Percentiles rank a stretch among this genome's conserved stretches.
phyloP scores from a whole-genome alignment of 345 rosid genomes.

The Eucalyptus fibrosa region DNA sequence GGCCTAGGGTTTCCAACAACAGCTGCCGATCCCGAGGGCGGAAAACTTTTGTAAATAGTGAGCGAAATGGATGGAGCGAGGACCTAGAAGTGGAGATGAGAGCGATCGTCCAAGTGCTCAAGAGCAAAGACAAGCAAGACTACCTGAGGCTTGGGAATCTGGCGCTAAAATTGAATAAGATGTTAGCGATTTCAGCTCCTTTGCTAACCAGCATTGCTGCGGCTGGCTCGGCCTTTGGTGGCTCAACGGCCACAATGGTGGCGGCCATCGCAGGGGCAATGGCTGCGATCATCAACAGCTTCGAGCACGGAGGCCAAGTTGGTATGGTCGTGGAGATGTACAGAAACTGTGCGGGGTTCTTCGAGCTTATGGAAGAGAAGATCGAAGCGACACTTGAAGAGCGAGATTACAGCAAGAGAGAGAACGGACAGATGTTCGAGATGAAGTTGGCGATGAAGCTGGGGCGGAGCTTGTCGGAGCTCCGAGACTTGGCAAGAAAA shows the following conservation, averaged over 20 bases:
- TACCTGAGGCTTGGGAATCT: constrained; percentile 22
- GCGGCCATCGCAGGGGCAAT: constrained; percentile 21
- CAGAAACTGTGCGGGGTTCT: constrained; percentile 31
- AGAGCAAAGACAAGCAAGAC: constrained; percentile 21
- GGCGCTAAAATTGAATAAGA: constrained; percentile 28
- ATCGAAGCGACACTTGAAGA: constrained; percentile 7
- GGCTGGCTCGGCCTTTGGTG: constrained; percentile 1
- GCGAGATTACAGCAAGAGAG: constrained; percentile 9
- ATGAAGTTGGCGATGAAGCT: constrained; percentile 23
- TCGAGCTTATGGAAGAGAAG: constrained; percentile 10
- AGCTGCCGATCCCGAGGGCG: neutral
- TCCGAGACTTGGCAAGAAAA: constrained; percentile 17
- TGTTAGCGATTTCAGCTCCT: constrained; percentile 30
- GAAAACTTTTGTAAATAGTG: neutral
- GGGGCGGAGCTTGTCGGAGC: constrained; percentile 39
- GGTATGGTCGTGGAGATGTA: constrained; percentile 59
- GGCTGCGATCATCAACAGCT: constrained; percentile 9
- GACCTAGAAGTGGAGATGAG: constrained; percentile 28
- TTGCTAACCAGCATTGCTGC: constrained; percentile 23
- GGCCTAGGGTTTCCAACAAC: neutral
- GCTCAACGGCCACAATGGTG: neutral
- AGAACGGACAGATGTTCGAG: constrained; percentile 22
- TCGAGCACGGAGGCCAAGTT: constrained; percentile 35
- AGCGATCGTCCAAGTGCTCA: constrained; percentile 12
- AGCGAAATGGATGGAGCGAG: constrained; percentile 14